A percentile compares a stretch with the other conserved stretches of the same genome.
Evolutionary conservation across 495 filamentous ascomycete species (phyloP).

Genomic region (Penicillium arizonense): DNA sequence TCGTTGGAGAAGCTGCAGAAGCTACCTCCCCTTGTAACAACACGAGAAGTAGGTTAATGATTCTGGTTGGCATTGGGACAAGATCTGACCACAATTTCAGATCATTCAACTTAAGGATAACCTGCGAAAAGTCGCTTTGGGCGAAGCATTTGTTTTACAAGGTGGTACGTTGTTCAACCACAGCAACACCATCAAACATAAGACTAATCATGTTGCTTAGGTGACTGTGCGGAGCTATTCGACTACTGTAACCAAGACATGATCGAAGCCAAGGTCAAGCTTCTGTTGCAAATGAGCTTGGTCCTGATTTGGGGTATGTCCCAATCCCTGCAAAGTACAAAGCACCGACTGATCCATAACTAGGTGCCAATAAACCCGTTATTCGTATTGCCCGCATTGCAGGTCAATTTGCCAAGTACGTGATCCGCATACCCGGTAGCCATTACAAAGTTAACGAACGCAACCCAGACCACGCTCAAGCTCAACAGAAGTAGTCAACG

Average conservation of each 20-base stretch:
- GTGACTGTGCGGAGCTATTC: slow-evolving; percentile 96
- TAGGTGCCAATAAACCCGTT: slow-evolving; percentile 80
- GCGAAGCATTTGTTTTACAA: slow-evolving; percentile 92
- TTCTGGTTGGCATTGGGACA: not conserved
- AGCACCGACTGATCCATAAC: slow-evolving; percentile 9
- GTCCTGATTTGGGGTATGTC: slow-evolving; percentile 24
- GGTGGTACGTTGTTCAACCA: slow-evolving; percentile 51
- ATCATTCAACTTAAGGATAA: slow-evolving; percentile 74
- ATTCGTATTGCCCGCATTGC: slow-evolving; percentile 95
- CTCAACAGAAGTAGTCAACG: slow-evolving; percentile 78
- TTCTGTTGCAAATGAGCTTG: slow-evolving; percentile 33
- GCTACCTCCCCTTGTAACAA: slow-evolving; percentile 87
- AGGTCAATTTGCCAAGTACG: slow-evolving; percentile 86
- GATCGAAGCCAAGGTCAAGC: slow-evolving; percentile 77
- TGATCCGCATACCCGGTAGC: not conserved
- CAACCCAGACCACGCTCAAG: slow-evolving; percentile 68
- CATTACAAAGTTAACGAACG: slow-evolving; percentile 15
- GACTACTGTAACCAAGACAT: slow-evolving; percentile 88
- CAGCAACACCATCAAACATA: not conserved
- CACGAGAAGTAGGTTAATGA: slow-evolving; percentile 55
- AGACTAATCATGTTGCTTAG: slow-evolving; percentile 20
- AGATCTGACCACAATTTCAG: slow-evolving; percentile 29
- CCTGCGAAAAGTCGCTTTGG: slow-evolving; percentile 82
- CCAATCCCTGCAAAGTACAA: not conserved
- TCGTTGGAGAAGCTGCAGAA: slow-evolving; percentile 68